Evolutionary conservation across 257 asterid species (phyloP), one percentile per base, ranked within the genome.

Genomic region (Capsicum baccatum): DNA sequence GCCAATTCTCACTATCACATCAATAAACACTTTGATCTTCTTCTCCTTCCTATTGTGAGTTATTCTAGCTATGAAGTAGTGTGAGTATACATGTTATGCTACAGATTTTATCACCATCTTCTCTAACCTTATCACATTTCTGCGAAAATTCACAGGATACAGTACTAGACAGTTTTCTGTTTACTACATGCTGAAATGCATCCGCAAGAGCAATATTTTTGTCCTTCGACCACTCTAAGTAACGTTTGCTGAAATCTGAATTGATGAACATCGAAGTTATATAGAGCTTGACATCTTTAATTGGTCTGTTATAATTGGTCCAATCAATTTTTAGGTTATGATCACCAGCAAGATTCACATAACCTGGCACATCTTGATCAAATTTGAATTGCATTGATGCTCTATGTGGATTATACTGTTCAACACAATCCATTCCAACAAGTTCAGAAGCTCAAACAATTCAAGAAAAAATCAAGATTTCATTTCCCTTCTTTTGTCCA

Each of bases 311-410:
- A 84, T 84, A 88, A 33, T 83, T 54, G 0, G 76, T 74, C 88
- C 91, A 88, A 47, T 90, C 87, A 21, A 67, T 63, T 52, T 83
- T 78, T 12, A 54, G 33, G 52, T 81, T 62, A 48, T 8, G 55
- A 50, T 50, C 39, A 66, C 42, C 57, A 12, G 70, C 26, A 37
- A 74, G 33, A 26, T 17, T 54, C n/a, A 89, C 83, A 56, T 7
- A 10, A 1, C 83, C 84, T 0, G 89, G 90, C 76, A 87, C 44
- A 59, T 89, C 90, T 85, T 89, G 89, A 62, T 89, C 90, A 11
- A 84, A 78, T 9, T 88, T 89, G 54, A 89, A 89, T 84, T 89
- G 90, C 85, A 79, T 82, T 21, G 87, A 85, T 10, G 87, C 90
- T n/a, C 89, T 82, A 50, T 89, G 87, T 14, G 89, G 89, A 50